A percentile compares a stretch with the other conserved stretches of the same genome.
Evolutionary conservation across 176 grass and related monocot genomes (phyloP).

Genomic region (Pontederia paniculata): DNA sequence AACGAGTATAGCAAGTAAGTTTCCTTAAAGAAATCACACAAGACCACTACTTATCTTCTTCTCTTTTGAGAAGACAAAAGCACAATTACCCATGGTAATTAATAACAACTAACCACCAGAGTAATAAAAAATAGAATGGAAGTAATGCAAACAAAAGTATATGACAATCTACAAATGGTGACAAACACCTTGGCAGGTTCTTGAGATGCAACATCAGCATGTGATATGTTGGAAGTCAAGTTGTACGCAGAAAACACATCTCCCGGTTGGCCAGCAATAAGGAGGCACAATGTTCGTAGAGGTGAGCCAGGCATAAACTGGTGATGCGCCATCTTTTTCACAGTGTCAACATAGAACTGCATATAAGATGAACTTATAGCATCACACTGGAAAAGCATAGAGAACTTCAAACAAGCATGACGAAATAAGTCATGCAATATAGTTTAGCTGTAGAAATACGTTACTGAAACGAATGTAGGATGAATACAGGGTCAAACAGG

Average conservation of each 20-base stretch:
- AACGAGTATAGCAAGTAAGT: too few species aligned
- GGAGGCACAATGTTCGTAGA: slow-evolving; percentile 81
- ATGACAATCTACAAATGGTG: too few species aligned
- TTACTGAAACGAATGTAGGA: background rate
- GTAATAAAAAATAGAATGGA: too few species aligned
- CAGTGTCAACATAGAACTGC: slow-evolving; percentile 91
- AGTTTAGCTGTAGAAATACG: background rate
- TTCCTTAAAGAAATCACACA: too few species aligned
- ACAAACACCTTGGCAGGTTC: slow-evolving; percentile 62
- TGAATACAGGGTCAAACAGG: background rate
- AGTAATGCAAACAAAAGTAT: too few species aligned
- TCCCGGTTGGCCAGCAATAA: slow-evolving; percentile 91
- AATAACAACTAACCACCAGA: too few species aligned
- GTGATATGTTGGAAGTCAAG: slow-evolving; percentile 28
- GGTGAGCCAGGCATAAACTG: slow-evolving; percentile 83
- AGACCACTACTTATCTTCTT: too few species aligned
- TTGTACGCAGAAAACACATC: slow-evolving; percentile 75
- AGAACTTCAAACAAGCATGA: background rate
- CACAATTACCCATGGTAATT: too few species aligned
- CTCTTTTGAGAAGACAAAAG: too few species aligned
- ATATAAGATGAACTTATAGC: slow-evolving; percentile 2
- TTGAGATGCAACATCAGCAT: slow-evolving; percentile 26
- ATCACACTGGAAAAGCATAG: background rate
- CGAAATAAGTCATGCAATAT: slow-evolving; percentile 16
- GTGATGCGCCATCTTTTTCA: slow-evolving; percentile 91